These are phyloP conservation scores for Microbotryum intermedium DNA, from an alignment of 1,284 basidiomycete species.

Conservation along the genomic window DNA sequence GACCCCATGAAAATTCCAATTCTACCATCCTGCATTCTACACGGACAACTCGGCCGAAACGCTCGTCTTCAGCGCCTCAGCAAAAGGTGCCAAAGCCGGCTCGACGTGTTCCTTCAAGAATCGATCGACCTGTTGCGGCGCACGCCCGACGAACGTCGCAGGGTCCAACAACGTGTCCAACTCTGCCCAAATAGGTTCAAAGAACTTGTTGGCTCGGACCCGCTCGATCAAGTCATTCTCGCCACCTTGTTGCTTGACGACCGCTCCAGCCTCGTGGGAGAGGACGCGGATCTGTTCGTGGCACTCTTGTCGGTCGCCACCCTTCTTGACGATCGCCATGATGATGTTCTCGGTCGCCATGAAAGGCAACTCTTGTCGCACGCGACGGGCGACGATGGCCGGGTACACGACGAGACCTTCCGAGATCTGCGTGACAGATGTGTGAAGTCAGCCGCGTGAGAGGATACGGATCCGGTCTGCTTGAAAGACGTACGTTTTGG, in stretches of 20 bases:
- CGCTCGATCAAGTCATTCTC: conserved; percentile 95
- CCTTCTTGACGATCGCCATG: conserved; percentile 93
- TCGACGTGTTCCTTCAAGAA: conserved; percentile 82
- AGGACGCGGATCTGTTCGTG: conserved; percentile 94
- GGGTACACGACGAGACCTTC: conserved; percentile 98
- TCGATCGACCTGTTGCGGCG: conserved; percentile 83
- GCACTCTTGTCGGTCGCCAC: conserved; percentile 91
- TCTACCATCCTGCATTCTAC: conserved; percentile 20
- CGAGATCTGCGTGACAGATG: conserved; percentile 46
- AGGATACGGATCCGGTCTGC: not conserved
- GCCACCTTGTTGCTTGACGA: conserved; percentile 89
- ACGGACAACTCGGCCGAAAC: conserved; percentile 49
- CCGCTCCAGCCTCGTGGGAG: conserved; percentile 89
- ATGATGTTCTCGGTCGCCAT: conserved; percentile 84
- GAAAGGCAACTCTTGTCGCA: conserved; percentile 92
- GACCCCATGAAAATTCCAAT: too few relatives aligned
- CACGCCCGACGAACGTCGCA: conserved; percentile 75
- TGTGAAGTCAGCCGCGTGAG: not conserved
- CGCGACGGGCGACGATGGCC: conserved; percentile 82
- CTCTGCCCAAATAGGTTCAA: conserved; percentile 48
- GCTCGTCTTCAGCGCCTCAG: conserved; percentile 55
- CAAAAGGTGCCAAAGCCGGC: conserved; percentile 65
- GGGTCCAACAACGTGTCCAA: conserved; percentile 58
- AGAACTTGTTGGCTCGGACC: conserved; percentile 59
- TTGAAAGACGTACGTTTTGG: conserved; percentile 58